Percentiles rank a stretch among this genome's conserved stretches.
phyloP scores from a whole-genome alignment of 2,329 filamentous ascomycete species.

The Calonectria leucothoes region DNA sequence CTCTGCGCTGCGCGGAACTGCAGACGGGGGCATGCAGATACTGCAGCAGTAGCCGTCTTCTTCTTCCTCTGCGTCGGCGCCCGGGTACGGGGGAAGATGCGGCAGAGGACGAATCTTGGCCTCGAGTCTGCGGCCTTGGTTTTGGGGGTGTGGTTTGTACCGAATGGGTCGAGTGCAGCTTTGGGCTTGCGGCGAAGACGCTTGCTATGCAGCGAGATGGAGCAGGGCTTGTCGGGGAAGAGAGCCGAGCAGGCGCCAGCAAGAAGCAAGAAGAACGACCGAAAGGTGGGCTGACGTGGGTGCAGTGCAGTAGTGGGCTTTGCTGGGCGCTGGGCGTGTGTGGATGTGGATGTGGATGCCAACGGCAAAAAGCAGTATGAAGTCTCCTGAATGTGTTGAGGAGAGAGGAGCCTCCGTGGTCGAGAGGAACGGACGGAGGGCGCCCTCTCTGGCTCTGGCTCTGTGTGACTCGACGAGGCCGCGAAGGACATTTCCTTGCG shows the following conservation, averaged over 20 bases:
- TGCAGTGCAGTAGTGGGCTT: neutral
- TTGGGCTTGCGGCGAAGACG: neutral
- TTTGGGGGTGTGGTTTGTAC: conserved; percentile 9
- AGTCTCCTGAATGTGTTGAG: neutral
- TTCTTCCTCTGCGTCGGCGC: neutral
- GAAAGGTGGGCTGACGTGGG: conserved; percentile 3
- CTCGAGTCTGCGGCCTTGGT: neutral
- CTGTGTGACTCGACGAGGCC: neutral
- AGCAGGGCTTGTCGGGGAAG: conserved; percentile 14
- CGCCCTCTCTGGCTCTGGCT: neutral
- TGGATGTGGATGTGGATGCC: neutral
- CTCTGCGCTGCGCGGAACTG: neutral
- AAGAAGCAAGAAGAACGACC: neutral
- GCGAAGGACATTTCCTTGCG: neutral
- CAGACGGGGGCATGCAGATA: neutral
- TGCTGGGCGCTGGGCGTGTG: neutral
- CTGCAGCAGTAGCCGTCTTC: neutral
- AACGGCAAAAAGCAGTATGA: neutral
- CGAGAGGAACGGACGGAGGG: neutral
- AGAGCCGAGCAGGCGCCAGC: neutral
- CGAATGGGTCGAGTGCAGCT: neutral
- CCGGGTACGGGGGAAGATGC: neutral
- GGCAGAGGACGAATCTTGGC: conserved; percentile 4
- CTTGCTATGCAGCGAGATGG: conserved; percentile 15
- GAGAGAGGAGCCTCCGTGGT: neutral